Conservation (phyloP, 192 early-diverging fungal species). For the Podila clonocystis region DNA sequence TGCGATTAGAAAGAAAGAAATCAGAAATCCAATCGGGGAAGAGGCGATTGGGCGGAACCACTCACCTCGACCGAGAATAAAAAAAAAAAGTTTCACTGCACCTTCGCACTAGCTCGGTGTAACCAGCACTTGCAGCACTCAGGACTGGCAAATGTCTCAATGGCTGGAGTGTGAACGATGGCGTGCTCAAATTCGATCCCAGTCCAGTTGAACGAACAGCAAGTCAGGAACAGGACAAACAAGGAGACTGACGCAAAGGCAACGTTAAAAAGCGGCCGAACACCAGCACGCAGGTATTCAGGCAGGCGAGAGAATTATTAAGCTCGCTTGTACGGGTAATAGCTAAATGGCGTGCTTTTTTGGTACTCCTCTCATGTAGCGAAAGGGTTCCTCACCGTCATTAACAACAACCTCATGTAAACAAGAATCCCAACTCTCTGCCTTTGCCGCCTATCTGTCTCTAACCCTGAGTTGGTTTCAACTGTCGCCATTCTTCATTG, state of each 20-base stretch:
- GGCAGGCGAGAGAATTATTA: not conserved
- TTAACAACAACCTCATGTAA: no score
- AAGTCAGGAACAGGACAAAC: not conserved
- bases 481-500: not conserved
- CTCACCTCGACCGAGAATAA: no score
- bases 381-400: not conserved
- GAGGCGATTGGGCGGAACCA: not conserved
- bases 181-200: slow-evolving; percentile 15
- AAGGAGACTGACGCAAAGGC: not conserved
- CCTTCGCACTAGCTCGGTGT: no score
- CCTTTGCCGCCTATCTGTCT: no score
- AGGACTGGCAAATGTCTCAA: no score
- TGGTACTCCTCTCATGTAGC: slow-evolving; percentile 6
- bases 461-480: no score
- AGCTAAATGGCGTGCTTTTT: slow-evolving; percentile 19
- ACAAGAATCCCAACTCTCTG: not conserved
- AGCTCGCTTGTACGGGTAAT: not conserved
- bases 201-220: not conserved
- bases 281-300: no score
- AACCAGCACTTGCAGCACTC: no score
- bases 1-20: not conserved
- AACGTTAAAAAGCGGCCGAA: slow-evolving; percentile 5
- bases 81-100: no score
- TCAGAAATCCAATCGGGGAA: not conserved
- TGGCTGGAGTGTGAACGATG: slow-evolving; percentile 2